Percentiles rank a stretch among this genome's conserved stretches.
Conservation (phyloP, 768 basidiomycete species). For the Boletus subparvulus region DNA sequence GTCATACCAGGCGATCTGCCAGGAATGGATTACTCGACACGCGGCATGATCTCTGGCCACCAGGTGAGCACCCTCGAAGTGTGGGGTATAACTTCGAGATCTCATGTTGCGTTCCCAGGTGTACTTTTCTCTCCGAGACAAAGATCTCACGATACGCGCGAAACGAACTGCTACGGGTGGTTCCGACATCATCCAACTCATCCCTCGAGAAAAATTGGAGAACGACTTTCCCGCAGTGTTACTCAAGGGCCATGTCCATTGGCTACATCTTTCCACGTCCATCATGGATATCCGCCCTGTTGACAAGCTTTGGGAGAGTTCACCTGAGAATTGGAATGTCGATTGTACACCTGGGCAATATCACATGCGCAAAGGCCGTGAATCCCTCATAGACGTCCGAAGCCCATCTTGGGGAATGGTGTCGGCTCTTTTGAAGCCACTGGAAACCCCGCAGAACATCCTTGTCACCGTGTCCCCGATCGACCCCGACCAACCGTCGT, state of each 20-base stretch:
- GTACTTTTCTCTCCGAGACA: conserved; percentile 3
- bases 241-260: conserved; percentile 23
- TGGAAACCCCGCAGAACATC: conserved; percentile 4
- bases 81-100: neutral
- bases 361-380: too few relatives aligned
- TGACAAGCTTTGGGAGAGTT: too few relatives aligned
- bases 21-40: conserved; percentile 5
- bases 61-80: neutral
- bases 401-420: too few relatives aligned
- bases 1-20: neutral
- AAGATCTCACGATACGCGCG: too few relatives aligned
- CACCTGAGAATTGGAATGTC: too few relatives aligned
- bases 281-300: conserved; percentile 25
- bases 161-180: neutral
- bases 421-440: too few relatives aligned
- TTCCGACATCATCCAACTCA: conserved; percentile 12
- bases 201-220: conserved; percentile 17
- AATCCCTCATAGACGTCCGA: too few relatives aligned
- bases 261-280: conserved; percentile 22
- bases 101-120: conserved; percentile 20
- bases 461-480: conserved; percentile 9
- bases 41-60: neutral
- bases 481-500: neutral
- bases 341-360: too few relatives aligned
- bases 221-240: conserved; percentile 23